A percentile compares a stretch with the other conserved stretches of the same genome.
Conservation (phyloP, 208 protist species). For the Eutreptiella sp. region DNA sequence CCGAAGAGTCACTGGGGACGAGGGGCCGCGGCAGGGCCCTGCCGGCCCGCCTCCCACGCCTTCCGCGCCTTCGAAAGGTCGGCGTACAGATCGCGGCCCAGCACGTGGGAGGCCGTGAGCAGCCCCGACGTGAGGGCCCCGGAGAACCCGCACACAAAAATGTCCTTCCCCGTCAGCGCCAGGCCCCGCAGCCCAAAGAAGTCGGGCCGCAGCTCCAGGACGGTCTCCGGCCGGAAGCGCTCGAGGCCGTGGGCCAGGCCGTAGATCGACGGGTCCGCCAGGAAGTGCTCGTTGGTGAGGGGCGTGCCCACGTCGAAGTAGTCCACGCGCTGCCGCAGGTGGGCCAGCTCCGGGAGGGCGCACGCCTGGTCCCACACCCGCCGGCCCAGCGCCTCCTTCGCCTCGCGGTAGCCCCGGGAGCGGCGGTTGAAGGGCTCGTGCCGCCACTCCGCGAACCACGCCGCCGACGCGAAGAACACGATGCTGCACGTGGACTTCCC, state of each 20-base stretch:
- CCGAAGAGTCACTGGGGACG: no score
- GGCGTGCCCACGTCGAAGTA: slow-evolving; percentile 8
- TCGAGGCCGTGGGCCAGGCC: neutral
- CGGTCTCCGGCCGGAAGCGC: neutral
- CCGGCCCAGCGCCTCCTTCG: neutral
- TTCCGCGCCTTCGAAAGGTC: no score
- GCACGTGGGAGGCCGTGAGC: slow-evolving; percentile 5
- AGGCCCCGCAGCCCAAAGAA: slow-evolving; percentile 4
- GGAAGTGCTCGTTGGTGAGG: slow-evolving; percentile 6
- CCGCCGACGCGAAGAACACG: neutral
- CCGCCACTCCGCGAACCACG: slow-evolving; percentile 8
- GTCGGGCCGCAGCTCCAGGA: neutral
- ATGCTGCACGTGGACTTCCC: neutral
- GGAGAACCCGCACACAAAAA: neutral
- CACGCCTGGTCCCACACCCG: no score
- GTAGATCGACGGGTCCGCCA: neutral
- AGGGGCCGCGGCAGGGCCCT: no score
- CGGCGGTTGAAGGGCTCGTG: neutral
- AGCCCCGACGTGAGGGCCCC: slow-evolving; percentile 13
- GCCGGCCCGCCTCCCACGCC: no score
- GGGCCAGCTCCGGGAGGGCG: slow-evolving; percentile 5
- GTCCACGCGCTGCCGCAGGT: slow-evolving; percentile 5
- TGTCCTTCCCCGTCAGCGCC: slow-evolving; percentile 11
- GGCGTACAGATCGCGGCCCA: no score
- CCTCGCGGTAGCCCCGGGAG: neutral